These are phyloP conservation scores for Aspergillus olivimuriae DNA, from an alignment of 495 filamentous ascomycete species.

Conservation along the genomic window DNA sequence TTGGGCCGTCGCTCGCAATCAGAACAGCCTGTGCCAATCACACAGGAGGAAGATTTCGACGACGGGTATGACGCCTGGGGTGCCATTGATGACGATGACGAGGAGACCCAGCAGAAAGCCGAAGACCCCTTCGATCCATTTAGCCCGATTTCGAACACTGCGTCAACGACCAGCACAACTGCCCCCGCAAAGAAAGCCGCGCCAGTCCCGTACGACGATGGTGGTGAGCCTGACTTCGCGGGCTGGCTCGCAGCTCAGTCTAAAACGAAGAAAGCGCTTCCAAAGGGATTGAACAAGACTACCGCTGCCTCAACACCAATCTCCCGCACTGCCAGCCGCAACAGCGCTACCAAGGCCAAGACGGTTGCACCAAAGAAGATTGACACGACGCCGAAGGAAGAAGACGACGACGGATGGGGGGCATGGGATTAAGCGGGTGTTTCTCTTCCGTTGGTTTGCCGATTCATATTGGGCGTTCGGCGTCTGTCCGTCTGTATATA, in stretches of 20 bases:
- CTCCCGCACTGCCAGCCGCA: conserved; percentile 24
- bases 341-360: conserved; percentile 32
- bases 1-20: conserved; percentile 33
- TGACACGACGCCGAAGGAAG: conserved; percentile 45
- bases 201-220: conserved; percentile 63
- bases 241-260: conserved; percentile 85
- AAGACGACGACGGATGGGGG: conserved; percentile 49
- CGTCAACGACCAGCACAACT: conserved; percentile 24
- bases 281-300: conserved; percentile 67
- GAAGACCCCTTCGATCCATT: conserved; percentile 37
- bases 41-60: conserved; percentile 39
- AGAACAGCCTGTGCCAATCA: conserved; percentile 38
- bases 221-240: conserved; percentile 86
- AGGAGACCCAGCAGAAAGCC: conserved; percentile 38
- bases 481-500: no score
- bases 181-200: conserved; percentile 24
- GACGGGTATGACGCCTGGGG: conserved; percentile 64
- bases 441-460: background rate
- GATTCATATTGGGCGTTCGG: background rate
- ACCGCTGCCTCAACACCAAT: conserved; percentile 23
- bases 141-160: conserved; percentile 33
- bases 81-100: conserved; percentile 58
- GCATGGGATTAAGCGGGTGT: conserved; percentile 41
- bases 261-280: conserved; percentile 64
- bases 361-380: conserved; percentile 39